These are phyloP conservation scores for Durio zibethinus DNA, from an alignment of 345 rosid species.

Conservation along the genomic window DNA sequence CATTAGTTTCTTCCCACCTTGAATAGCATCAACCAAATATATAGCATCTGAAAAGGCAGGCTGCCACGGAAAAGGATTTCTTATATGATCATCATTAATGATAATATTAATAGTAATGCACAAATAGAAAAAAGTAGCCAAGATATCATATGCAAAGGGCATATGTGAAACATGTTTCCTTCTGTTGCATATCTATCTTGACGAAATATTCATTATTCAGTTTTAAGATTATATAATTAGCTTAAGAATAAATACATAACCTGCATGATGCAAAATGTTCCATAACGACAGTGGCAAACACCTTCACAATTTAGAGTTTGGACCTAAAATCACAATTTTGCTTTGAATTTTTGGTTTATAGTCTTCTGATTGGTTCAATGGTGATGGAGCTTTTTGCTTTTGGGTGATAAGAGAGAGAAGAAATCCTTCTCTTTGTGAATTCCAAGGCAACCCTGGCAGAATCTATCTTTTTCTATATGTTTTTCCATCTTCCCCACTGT, in stretches of 20 bases:
- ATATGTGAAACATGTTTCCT: neutral
- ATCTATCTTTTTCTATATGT: conserved; percentile 24
- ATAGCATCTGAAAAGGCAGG: conserved; percentile 86
- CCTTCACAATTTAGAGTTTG: conserved; percentile 70
- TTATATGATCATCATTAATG: neutral
- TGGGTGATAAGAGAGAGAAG: neutral
- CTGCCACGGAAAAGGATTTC: conserved; percentile 39
- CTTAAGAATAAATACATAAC: conserved; percentile 25
- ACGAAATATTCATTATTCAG: neutral
- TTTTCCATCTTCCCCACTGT: conserved; percentile 19
- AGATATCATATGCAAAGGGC: neutral
- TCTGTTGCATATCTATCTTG: neutral
- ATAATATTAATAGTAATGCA: neutral
- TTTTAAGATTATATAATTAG: neutral
- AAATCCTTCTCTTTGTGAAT: conserved; percentile 23
- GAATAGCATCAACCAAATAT: conserved; percentile 73
- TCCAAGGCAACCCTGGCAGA: conserved; percentile 25
- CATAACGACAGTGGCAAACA: conserved; percentile 75
- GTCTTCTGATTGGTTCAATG: neutral
- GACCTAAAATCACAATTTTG: neutral
- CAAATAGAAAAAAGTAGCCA: neutral
- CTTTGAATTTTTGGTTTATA: neutral
- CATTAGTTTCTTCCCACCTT: conserved; percentile 72
- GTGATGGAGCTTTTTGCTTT: conserved; percentile 5
- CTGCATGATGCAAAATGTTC: conserved; percentile 92